Evolutionary conservation across 495 filamentous ascomycete species (phyloP), one percentile per base, ranked within the genome.

Genomic region (Xylona heveae): DNA sequence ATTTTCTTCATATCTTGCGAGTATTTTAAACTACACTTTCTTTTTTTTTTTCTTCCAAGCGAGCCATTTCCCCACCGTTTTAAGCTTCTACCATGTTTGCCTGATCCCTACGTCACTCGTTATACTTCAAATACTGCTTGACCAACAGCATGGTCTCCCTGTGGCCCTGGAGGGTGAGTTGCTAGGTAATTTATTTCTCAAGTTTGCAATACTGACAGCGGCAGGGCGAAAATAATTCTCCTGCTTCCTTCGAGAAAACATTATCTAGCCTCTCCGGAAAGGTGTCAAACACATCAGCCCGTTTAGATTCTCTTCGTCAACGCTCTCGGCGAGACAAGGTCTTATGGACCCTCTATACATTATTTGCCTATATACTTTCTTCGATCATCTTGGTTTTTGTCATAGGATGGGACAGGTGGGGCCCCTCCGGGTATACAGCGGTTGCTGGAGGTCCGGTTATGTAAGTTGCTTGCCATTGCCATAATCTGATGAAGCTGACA

Each of bases 171-270:
- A 74, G 65, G 57, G 74, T 78, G 51, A 49, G 54, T 41, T 34
- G 18, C 23, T 2, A 16, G 17, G 5, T 4, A 15, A 26, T 13
- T 14, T 16, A 21, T n/a, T n/a, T n/a, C n/a, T 6, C 20, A 30
- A 4, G 31, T 21, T 19, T 12, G 22, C 31, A 28, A 23, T 25
- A 27, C 12, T 21, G 18, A 25, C 18, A 9, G 6, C 12, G 19
- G 33, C 43, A 90, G 80, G 69, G 74, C 53, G 66, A 81, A 37
- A 70, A 78, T 43, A 75, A 66, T 49, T 92, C 84, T 41, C 76
- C 85, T 1, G 85, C 84, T 24, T 77, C 71, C 4, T 97, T 95
- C 44, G 88, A 97, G 52, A 91, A 82, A 55, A 67, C 74, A 0
- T 72, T 97, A 25, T 75, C 78, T 10, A 64, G 68, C 7, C 66